Conservation (phyloP, 202 grass and related monocot genomes). For the Zoysia matrella region DNA sequence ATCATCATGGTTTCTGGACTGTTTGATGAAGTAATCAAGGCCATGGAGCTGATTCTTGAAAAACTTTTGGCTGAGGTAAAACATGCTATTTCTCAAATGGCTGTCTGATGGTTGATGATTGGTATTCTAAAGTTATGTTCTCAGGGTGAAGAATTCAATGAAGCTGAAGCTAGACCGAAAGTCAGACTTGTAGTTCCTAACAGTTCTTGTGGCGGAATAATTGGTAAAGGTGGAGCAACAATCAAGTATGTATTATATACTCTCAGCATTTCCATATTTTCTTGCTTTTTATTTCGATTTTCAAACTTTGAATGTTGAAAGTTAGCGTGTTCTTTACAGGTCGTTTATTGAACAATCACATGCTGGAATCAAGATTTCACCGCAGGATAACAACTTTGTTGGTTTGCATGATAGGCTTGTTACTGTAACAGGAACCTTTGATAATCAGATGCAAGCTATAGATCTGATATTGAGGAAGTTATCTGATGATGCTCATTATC, state of each 20-base stretch:
- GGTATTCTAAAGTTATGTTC: conserved; percentile 37
- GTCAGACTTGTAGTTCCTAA: conserved; percentile 94
- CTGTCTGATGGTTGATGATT: conserved; percentile 31
- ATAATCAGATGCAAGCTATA: conserved; percentile 84
- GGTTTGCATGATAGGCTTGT: conserved; percentile 96
- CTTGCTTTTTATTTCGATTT: background rate
- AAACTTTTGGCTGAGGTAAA: conserved; percentile 91
- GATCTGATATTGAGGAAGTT: conserved; percentile 89
- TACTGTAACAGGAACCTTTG: conserved; percentile 84
- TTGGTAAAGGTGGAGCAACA: conserved; percentile 96
- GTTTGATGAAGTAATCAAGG: conserved; percentile 86
- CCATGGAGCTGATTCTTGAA: conserved; percentile 92
- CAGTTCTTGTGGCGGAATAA: conserved; percentile 96
- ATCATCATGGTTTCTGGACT: conserved; percentile 95
- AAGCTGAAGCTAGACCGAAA: conserved; percentile 86
- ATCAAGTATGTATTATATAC: conserved; percentile 73
- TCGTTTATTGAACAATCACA: conserved; percentile 94
- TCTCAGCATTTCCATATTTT: background rate
- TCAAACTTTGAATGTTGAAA: conserved; percentile 28
- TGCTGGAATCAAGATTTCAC: conserved; percentile 98
- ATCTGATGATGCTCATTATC: conserved; percentile 90
- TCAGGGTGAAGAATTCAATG: conserved; percentile 88
- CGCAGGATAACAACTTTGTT: conserved; percentile 89
- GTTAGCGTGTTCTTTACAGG: conserved; percentile 49
- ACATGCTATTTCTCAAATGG: conserved; percentile 18